A percentile compares a stretch with the other conserved stretches of the same genome.
Evolutionary conservation across 331 rosid species (phyloP).

Genomic region (Dryas integrifolia): DNA sequence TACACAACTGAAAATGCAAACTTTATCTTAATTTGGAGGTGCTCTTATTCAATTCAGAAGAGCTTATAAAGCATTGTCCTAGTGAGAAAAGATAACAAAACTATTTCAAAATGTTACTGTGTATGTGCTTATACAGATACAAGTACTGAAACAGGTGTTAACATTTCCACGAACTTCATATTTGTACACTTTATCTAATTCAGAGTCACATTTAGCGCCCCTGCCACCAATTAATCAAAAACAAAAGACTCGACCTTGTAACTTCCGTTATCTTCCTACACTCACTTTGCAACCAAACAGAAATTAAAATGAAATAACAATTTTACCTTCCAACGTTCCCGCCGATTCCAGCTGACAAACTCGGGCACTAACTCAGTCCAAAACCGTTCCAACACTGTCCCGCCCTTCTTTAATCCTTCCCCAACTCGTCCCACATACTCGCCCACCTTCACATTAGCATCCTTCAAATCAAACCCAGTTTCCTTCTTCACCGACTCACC

Average conservation of each 20-base stretch:
- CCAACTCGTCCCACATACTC: conserved; percentile 40
- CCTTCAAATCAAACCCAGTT: conserved; percentile 64
- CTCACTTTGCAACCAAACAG: conserved; percentile 12
- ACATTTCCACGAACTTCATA: conserved; percentile 6
- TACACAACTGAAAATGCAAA: not conserved
- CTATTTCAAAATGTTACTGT: not conserved
- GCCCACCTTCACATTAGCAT: conserved; percentile 41
- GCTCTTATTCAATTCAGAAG: not conserved
- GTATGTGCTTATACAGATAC: not conserved
- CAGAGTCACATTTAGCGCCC: not conserved
- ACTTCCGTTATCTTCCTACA: conserved; percentile 1
- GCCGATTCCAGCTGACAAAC: conserved; percentile 67
- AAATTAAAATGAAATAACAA: conserved; percentile 7
- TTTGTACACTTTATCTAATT: not conserved
- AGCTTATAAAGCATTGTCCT: not conserved
- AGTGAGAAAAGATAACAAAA: not conserved
- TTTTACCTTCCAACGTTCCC: conserved; percentile 83
- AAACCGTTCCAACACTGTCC: conserved; percentile 49
- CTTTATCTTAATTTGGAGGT: not conserved
- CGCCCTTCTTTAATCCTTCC: conserved; percentile 34
- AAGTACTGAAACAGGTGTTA: not conserved
- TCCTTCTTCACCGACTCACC: conserved; percentile 65
- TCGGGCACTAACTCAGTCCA: conserved; percentile 45
- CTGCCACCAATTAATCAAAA: not conserved
- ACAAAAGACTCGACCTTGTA: conserved; percentile 7